These are phyloP conservation scores for Triglochin maritima DNA, from an alignment of 106 monocot genomes.

Conservation along the genomic window DNA sequence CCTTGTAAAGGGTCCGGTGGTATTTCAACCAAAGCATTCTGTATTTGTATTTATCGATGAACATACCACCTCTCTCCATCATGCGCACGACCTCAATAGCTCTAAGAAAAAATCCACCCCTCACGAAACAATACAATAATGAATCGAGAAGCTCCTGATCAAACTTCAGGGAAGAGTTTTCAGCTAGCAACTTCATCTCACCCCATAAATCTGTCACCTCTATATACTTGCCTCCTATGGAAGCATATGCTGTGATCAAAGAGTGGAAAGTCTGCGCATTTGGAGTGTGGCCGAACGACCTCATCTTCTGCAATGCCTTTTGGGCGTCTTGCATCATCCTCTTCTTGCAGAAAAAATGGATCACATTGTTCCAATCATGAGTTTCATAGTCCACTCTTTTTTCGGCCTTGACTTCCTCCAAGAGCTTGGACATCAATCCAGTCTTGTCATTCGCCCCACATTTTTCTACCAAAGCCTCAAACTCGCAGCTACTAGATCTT, in stretches of 20 bases:
- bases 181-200: constrained; percentile 67
- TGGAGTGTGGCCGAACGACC: constrained; percentile 58
- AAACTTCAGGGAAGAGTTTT: constrained; percentile 44
- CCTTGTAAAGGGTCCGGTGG: constrained; percentile 63
- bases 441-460: constrained; percentile 29
- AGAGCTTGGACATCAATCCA: constrained; percentile 46
- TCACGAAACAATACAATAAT: constrained; percentile 75
- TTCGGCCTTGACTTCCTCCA: constrained; percentile 64
- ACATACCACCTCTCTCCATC: constrained; percentile 67
- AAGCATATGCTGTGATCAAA: constrained; percentile 68
- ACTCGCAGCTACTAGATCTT: constrained; percentile 27
- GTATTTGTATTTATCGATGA: constrained; percentile 87
- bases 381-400: constrained; percentile 36
- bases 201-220: constrained; percentile 83
- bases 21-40: constrained; percentile 77
- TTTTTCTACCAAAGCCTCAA: constrained; percentile 43
- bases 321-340: constrained; percentile 89
- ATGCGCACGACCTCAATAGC: constrained; percentile 76
- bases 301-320: constrained; percentile 85
- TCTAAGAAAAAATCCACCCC: constrained; percentile 83
- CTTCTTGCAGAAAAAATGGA: constrained; percentile 97
- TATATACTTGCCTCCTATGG: constrained; percentile 73
- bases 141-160: constrained; percentile 88
- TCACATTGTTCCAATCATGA: constrained; percentile 85
- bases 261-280: constrained; percentile 89